Conservation (phyloP, 2,329 filamentous ascomycete genomes). For the Colletotrichum siamense region DNA sequence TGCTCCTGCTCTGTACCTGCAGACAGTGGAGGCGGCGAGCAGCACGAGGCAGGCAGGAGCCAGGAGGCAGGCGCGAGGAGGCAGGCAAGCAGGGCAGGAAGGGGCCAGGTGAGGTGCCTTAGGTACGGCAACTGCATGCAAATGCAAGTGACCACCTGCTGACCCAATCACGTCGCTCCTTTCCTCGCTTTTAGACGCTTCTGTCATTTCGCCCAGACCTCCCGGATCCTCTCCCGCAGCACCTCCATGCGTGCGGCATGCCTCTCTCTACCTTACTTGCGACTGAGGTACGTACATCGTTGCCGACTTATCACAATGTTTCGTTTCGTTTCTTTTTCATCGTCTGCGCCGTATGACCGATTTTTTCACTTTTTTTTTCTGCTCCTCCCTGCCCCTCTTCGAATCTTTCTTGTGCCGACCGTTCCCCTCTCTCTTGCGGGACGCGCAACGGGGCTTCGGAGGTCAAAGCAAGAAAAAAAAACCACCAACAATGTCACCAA, state of each 20-base stretch:
- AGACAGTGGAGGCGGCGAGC: background rate
- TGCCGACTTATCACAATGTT: background rate
- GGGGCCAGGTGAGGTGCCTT: background rate
- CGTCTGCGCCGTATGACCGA: background rate
- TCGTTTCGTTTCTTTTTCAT: conserved; percentile 14
- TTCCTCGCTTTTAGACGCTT: background rate
- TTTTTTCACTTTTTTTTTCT: background rate
- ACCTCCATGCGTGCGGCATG: background rate
- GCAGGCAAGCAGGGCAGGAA: background rate
- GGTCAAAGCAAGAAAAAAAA: background rate
- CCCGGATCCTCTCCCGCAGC: conserved; percentile 10
- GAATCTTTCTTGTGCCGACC: background rate
- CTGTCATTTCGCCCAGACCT: conserved; percentile 13
- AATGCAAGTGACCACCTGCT: background rate
- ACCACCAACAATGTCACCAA: background rate
- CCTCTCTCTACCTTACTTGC: background rate
- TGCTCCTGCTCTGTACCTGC: background rate
- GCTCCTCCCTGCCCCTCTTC: background rate
- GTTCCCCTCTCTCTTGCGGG: background rate
- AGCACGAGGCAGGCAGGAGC: background rate
- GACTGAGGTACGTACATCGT: background rate
- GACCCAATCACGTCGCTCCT: background rate
- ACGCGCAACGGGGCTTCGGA: background rate
- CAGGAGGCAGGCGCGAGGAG: background rate
- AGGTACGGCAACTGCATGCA: background rate